Base-by-base conservation (phyloP, 2,329 filamentous ascomycete species). In the Fusarium musae region DNA sequence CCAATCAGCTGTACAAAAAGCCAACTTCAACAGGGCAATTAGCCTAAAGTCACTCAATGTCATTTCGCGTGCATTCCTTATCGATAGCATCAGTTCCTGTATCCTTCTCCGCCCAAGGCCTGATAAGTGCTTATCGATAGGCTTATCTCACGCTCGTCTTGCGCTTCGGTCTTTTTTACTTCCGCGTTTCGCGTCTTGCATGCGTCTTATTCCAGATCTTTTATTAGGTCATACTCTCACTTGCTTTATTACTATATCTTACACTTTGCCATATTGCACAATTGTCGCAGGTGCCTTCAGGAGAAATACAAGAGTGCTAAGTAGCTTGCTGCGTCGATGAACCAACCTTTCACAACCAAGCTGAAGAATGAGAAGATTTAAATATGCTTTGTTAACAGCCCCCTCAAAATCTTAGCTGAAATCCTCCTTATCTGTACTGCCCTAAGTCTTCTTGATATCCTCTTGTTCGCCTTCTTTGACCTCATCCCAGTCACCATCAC, bases 301-400 rank as follows among this genome's bases (percentile, higher is more conserved):
- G 19, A 40, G 21, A n/a, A 21, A 40, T 9, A 40, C 2, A n/a
- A 13, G 21, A 13, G 16, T 21, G 21, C 37, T 9, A n/a, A 40
- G 11, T n/a, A n/a, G 39, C 11, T 5, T n/a, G 1, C 21, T 40
- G 21, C 11, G 1, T 21, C 19, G 10, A 39, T 39, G 6, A 34
- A 30, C 10, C 2, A 21, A 21, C 0, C 6, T 40, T n/a, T 40
- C 21, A 0, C 3, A 4, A n/a, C 21, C 5, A 6, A 40, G 21
- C 39, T 40, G 1, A 21, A 39, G 10, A 21, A 4, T 11, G 2
- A 39, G 10, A n/a, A 13, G 2, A 12, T 8, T n/a, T n/a, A 3
- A 15, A n/a, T 15, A 6, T 40, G 2, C 4, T n/a, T 40, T 13
- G 0, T n/a, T n/a, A 8, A 5, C 6, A 7, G 1, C 13, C 13